Evolutionary conservation across 768 basidiomycete species (phyloP), one percentile per base, ranked within the genome.

Genomic region (Boletus subcaerulescens): DNA sequence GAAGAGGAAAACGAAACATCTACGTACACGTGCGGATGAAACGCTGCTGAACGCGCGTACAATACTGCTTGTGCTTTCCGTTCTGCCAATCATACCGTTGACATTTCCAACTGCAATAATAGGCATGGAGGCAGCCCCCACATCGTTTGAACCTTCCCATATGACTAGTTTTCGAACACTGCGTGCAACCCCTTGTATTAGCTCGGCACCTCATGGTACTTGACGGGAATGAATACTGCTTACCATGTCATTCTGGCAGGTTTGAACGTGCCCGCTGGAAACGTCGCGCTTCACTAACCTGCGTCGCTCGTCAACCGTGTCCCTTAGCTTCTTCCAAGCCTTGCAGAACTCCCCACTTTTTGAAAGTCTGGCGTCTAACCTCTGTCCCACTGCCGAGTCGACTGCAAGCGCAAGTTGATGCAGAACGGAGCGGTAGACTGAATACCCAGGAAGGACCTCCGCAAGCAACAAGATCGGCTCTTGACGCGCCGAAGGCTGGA

Each of bases 21-120:
- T 9, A 59, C 67, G 36, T 54, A 66, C 66, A 22, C 5, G 60
- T 56, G 24, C 41, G 62, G 6, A 47, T 24, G 36, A 45, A 62
- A 6, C 68, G 69, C 22, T 59, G 38, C 7, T 61, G 69, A 35
- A 69, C 13, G 4, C 57, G 48, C 3, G 36, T 55, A 40, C 65
- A 69, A 38, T 71, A 71, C 20, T 55, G 47, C 39, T 67, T 71
- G 53, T 69, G 67, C 39, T 53, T 65, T 17, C 68, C 68, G 22
- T 56, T 29, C 43, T 42, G 36, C 67, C 67, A 71, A 17, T 69
- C 67, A 32, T 60, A 53, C 31, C 56, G 60, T 55, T 69, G 67
- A 54, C 68, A 69, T 35, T 50, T 49, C 31, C 45, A 55, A 46
- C 58, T 60, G 33, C 69, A 71, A 29, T 71, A 69, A 38, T 60